Percentiles rank a stretch among this genome's conserved stretches.
Conservation (phyloP, 2,329 filamentous ascomycete genomes). For the Arthrobotrys megalospora region DNA sequence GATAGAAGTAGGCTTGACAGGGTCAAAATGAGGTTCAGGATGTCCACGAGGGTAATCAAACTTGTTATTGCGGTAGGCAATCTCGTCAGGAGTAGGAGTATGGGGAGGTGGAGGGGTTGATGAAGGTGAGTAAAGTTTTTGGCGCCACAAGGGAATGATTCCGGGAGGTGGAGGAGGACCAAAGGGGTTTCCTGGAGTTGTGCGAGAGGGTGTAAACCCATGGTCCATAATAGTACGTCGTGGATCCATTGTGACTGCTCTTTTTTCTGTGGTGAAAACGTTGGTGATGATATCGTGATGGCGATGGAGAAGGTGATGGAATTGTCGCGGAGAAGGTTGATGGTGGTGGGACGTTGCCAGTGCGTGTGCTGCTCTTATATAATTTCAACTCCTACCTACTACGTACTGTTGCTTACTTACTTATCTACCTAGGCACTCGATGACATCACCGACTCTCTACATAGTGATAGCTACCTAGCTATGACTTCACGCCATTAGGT, state of each 20-base stretch:
- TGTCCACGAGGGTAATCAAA: not conserved
- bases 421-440: not conserved
- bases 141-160: not conserved
- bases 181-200: not conserved
- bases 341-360: not conserved
- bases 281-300: constrained; percentile 22
- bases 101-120: constrained; percentile 40
- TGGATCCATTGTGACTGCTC: not conserved
- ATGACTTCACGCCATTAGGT: too few species aligned
- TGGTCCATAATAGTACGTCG: not conserved
- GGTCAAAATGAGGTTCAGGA: constrained; percentile 18
- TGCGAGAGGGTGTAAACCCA: not conserved
- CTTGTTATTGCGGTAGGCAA: constrained; percentile 15
- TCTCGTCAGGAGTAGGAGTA: constrained; percentile 4
- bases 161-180: not conserved
- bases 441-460: not conserved
- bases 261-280: not conserved
- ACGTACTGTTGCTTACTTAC: not conserved
- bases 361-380: too few species aligned
- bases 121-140: constrained; percentile 37
- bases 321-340: constrained; percentile 21
- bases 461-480: not conserved
- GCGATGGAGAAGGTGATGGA: constrained; percentile 6
- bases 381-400: not conserved
- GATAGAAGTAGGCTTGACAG: constrained; percentile 5